Conservation (phyloP, 805 yeast species). For the Kodamaea kaohsiungensis region DNA sequence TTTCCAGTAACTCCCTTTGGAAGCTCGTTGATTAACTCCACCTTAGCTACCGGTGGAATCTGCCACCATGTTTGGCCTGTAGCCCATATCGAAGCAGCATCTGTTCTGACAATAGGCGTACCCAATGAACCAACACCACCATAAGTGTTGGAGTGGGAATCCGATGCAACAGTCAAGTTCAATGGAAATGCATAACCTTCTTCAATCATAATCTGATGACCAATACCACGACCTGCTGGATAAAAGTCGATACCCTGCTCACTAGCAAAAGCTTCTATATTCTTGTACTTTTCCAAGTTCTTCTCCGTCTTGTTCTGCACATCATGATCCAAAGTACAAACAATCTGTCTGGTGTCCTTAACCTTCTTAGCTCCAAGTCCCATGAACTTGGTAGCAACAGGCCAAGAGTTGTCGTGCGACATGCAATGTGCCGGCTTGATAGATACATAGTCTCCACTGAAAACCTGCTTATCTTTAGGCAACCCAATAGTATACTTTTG, state of each 20-base stretch:
- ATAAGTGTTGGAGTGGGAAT: slow-evolving; percentile 95
- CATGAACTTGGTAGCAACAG: slow-evolving; percentile 94
- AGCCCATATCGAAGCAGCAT: slow-evolving; percentile 99
- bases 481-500: slow-evolving; percentile 90
- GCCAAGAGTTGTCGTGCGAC: slow-evolving; percentile 99
- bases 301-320: slow-evolving; percentile 91
- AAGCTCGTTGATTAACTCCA: slow-evolving; percentile 77
- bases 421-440: slow-evolving; percentile 96
- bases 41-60: slow-evolving; percentile 97
- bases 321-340: slow-evolving; percentile 96
- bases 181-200: slow-evolving; percentile 98
- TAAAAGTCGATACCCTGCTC: slow-evolving; percentile 94
- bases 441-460: slow-evolving; percentile 91
- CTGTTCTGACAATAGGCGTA: slow-evolving; percentile 97
- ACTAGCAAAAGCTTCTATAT: slow-evolving; percentile 86
- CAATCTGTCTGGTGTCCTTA: slow-evolving; percentile 86
- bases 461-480: slow-evolving; percentile 72
- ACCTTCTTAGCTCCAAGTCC: slow-evolving; percentile 89
- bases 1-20: slow-evolving; percentile 92
- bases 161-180: slow-evolving; percentile 92
- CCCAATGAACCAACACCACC: slow-evolving; percentile 97
- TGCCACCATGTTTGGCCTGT: slow-evolving; percentile 99
- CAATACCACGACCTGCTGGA: slow-evolving; percentile 99
- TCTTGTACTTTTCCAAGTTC: slow-evolving; percentile 82
- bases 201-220: slow-evolving; percentile 98